Percentiles rank a stretch among this genome's conserved stretches.
Evolutionary conservation across 2,329 filamentous ascomycete genomes (phyloP).

Genomic region (Sclerotinia nivalis): DNA sequence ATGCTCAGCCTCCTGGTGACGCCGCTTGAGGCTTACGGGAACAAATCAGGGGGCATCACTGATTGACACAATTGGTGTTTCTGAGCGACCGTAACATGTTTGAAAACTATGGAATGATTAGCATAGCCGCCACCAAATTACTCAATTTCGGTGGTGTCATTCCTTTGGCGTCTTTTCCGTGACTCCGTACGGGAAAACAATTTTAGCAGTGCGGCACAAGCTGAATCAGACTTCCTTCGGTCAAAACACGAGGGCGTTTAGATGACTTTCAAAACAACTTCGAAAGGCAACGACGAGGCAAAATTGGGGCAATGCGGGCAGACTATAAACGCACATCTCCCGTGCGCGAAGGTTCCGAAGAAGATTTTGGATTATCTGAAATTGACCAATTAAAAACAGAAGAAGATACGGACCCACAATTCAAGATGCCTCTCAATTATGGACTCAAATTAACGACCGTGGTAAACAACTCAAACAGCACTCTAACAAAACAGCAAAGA

Average conservation of each 20-base stretch:
- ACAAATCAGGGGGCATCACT: neutral
- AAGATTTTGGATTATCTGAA: neutral
- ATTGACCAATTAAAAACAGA: conserved; percentile 4
- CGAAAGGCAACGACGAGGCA: neutral
- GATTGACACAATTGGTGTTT: neutral
- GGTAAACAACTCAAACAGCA: neutral
- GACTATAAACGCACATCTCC: neutral
- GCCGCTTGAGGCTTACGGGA: neutral
- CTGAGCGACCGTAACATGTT: neutral
- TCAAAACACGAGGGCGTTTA: neutral
- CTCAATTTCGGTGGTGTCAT: neutral
- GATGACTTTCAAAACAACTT: neutral
- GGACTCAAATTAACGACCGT: neutral
- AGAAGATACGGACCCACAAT: neutral
- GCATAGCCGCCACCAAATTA: neutral
- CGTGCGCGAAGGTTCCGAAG: neutral
- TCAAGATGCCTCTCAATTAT: neutral
- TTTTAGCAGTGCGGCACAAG: neutral
- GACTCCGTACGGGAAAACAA: neutral
- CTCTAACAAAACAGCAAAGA: neutral
- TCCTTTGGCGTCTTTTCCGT: neutral
- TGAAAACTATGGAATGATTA: neutral
- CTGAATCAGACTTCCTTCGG: neutral
- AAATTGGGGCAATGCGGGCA: neutral
- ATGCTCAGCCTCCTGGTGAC: neutral